Conservation (phyloP, 805 yeast species). For the Metschnikowia similis region DNA sequence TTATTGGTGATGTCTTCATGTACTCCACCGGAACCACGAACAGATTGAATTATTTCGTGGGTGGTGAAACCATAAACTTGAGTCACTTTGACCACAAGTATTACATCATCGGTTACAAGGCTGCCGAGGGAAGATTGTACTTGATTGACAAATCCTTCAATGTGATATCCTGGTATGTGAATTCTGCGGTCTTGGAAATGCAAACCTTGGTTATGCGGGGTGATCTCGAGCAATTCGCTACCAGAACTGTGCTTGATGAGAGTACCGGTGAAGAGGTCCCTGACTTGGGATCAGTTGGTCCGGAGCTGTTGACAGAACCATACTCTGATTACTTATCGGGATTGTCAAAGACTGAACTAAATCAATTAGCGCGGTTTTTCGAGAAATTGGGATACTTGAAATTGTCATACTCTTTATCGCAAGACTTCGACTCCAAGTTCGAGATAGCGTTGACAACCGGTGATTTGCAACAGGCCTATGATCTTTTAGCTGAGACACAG, state of each 20-base stretch:
- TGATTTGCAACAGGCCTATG: constrained; percentile 66
- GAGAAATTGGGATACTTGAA: constrained; percentile 88
- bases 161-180: constrained; percentile 74
- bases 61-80: constrained; percentile 86
- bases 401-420: constrained; percentile 77
- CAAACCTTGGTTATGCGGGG: constrained; percentile 95
- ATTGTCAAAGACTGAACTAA: constrained; percentile 60
- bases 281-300: constrained; percentile 36
- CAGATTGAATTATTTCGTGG: constrained; percentile 90
- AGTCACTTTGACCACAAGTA: constrained; percentile 88
- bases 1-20: constrained; percentile 96
- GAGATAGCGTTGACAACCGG: constrained; percentile 81
- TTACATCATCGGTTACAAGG: constrained; percentile 83
- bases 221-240: constrained; percentile 66
- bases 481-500: constrained; percentile 32
- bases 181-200: constrained; percentile 85
- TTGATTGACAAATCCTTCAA: constrained; percentile 88
- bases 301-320: constrained; percentile 55
- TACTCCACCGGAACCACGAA: constrained; percentile 78
- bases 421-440: constrained; percentile 86
- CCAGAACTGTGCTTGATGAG: constrained; percentile 26
- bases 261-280: constrained; percentile 38
- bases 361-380: constrained; percentile 84
- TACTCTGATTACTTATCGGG: constrained; percentile 49
- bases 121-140: constrained; percentile 80